Percentiles rank a stretch among this genome's conserved stretches.
Evolutionary conservation across 176 grass and related monocot genomes (phyloP).

Genomic region (Dactylis glomerata): DNA sequence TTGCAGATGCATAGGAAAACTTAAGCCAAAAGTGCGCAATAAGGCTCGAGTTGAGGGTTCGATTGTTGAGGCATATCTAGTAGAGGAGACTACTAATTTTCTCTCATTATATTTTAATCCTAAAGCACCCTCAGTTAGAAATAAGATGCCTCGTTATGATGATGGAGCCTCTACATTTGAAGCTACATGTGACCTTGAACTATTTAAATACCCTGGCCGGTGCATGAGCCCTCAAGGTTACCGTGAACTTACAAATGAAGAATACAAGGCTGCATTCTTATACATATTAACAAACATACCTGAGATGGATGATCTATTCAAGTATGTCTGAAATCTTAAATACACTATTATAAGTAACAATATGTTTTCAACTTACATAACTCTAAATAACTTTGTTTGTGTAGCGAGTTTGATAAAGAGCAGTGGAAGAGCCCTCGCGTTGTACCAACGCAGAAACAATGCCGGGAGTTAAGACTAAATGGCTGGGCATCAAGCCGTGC

Average conservation of each 20-base stretch:
- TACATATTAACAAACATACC: not conserved
- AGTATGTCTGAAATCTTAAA: not conserved
- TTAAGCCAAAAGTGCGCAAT: no score
- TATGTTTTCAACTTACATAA: not conserved
- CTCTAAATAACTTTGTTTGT: not conserved
- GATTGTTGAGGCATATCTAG: not conserved
- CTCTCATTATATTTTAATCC: not conserved
- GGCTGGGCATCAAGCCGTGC: not conserved
- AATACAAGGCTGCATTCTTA: not conserved
- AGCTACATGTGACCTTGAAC: not conserved
- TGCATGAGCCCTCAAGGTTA: not conserved
- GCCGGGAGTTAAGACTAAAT: not conserved
- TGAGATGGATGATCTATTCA: not conserved
- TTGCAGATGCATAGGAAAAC: not conserved
- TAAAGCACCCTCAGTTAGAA: not conserved
- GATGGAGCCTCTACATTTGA: not conserved
- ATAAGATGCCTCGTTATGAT: slow-evolving; percentile 2
- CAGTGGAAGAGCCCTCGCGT: not conserved
- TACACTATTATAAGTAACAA: not conserved
- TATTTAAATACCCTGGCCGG: not conserved
- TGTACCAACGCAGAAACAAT: not conserved
- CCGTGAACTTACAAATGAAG: not conserved
- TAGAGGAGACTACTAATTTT: not conserved
- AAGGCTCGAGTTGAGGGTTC: not conserved
- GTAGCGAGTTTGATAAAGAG: not conserved